These are phyloP conservation scores for Grosmannia serpens DNA, from an alignment of 2,329 filamentous ascomycete species.

Conservation along the genomic window DNA sequence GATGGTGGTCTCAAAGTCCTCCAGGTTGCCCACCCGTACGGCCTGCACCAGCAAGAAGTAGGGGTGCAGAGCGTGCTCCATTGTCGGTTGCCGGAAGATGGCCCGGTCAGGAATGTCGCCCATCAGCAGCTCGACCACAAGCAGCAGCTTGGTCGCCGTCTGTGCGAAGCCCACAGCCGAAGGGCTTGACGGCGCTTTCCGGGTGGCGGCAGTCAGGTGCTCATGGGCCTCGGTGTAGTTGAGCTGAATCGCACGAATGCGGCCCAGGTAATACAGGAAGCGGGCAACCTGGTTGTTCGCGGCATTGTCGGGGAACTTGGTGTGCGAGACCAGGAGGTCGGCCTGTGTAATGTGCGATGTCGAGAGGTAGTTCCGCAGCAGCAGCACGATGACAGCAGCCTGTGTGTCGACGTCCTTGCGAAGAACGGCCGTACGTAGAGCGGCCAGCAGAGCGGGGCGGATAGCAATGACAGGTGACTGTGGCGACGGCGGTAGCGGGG, in stretches of 20 bases:
- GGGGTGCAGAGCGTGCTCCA: constrained; percentile 80
- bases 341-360: constrained; percentile 96
- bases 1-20: constrained; percentile 83
- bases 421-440: constrained; percentile 86
- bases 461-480: constrained; percentile 79
- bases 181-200: constrained; percentile 83
- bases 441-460: constrained; percentile 73
- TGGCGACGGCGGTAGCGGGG: constrained; percentile 77
- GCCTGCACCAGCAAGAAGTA: constrained; percentile 93
- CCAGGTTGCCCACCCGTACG: constrained; percentile 89
- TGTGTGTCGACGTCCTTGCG: constrained; percentile 97
- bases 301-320: constrained; percentile 84
- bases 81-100: constrained; percentile 77
- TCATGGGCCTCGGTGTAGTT: constrained; percentile 95
- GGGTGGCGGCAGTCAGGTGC: constrained; percentile 82
- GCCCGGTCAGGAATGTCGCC: constrained; percentile 94
- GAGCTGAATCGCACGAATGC: constrained; percentile 91
- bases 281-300: constrained; percentile 97
- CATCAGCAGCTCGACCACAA: constrained; percentile 96
- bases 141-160: constrained; percentile 87
- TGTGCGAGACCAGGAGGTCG: constrained; percentile 89
- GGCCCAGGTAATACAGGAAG: constrained; percentile 93
- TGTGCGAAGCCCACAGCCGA: constrained; percentile 92
- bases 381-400: constrained; percentile 84
- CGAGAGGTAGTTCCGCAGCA: constrained; percentile 89